Evolutionary conservation across 345 rosid species (phyloP), one percentile per base, ranked within the genome.

Genomic region (Rubroshorea leprosula): DNA sequence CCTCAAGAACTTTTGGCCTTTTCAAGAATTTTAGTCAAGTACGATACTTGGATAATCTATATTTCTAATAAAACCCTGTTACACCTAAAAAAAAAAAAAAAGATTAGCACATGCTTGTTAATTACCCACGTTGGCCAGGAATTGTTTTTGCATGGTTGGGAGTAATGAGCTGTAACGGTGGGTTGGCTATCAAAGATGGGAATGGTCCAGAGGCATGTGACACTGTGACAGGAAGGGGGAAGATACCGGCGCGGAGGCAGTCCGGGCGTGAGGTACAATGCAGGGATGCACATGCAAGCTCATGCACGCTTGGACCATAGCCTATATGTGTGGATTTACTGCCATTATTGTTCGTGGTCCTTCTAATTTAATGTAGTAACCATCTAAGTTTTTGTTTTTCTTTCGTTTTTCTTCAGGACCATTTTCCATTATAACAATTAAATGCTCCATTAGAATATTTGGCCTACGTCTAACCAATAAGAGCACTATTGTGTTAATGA

Each of bases 151-250:
- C 5, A 3, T 27, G 31, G 4, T 27, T 27, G 31, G 8, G 31
- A 27, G 31, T 4, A 27, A 4, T 27, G 31, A 27, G 31, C 8
- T 27, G 8, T 27, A 8, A 27, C 31, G 31, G 31, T 27, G 31
- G 16, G 45, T 6, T 39, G 45, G 14, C 45, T 39, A 7, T 2
- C 14, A 39, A 39, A 39, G 45, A 39, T 73, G 84, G 81, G 57
- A 46, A 66, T 76, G 84, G 81, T 71, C 84, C 84, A 68, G 60
- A 43, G 53, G 59, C 75, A 72, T 64, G 74, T 74, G 77, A 76
- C 15, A 17, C n/a, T n/a, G 31, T 8, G 8, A 27, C 8, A 27
- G 31, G 31, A 3, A 27, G 8, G 31, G 31, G 31, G 12, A 35
- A n/a, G 56, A 48, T 39, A 68, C 73, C 8, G 65, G 61, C 15